Evolutionary conservation across 306 rosid genomes (phyloP).

Genomic region (Pyrus pyrifolia): DNA sequence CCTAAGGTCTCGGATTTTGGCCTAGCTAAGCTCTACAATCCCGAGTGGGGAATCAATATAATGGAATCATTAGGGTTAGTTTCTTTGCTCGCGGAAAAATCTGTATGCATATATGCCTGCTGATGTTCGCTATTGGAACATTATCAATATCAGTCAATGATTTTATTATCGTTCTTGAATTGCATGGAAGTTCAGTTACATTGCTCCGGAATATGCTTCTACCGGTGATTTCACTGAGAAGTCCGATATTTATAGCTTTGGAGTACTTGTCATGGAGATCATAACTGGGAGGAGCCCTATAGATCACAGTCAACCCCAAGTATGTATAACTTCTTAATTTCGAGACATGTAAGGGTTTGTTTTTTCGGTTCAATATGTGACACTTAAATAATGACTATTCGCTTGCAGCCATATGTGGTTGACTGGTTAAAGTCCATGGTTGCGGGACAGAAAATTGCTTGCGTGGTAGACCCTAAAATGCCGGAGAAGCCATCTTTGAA

Average conservation of each 20-base stretch:
- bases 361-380: background rate
- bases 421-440: slow-evolving; percentile 62
- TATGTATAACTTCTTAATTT: slow-evolving; percentile 20
- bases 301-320: slow-evolving; percentile 30
- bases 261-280: slow-evolving; percentile 62
- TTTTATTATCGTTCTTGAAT: background rate
- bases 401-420: slow-evolving; percentile 38
- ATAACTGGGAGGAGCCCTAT: slow-evolving; percentile 43
- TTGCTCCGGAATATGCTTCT: slow-evolving; percentile 28
- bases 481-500: slow-evolving; percentile 37
- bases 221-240: slow-evolving; percentile 20
- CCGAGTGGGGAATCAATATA: slow-evolving; percentile 19
- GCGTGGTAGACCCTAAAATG: slow-evolving; percentile 43
- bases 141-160: background rate
- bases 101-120: background rate
- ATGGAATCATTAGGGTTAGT: slow-evolving; percentile 43
- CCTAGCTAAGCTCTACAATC: slow-evolving; percentile 30
- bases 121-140: background rate
- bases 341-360: background rate
- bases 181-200: slow-evolving; percentile 28
- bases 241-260: slow-evolving; percentile 55
- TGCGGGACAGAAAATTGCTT: slow-evolving; percentile 16
- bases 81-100: background rate
- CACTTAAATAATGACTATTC: background rate
- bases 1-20: slow-evolving; percentile 57